Evolutionary conservation across 305 asterid genomes (phyloP).

Genomic region (Fraxinus sp.): DNA sequence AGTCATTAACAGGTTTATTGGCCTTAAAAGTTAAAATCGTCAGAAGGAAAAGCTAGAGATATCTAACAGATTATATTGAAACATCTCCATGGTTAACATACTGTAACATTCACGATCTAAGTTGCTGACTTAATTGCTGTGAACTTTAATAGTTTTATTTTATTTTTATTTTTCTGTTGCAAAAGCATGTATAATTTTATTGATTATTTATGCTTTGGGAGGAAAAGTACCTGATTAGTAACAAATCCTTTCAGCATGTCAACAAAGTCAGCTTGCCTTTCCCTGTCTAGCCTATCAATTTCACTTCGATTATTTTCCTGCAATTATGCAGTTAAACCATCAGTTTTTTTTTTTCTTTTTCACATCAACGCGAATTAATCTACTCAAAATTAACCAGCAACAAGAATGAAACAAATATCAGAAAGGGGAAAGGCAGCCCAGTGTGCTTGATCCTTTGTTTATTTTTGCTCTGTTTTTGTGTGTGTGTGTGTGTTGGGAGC

Average conservation of each 20-base stretch:
- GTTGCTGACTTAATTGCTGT: neutral
- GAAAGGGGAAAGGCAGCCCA: neutral
- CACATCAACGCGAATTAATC: conserved; percentile 15
- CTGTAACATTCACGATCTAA: neutral
- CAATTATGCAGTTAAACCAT: conserved; percentile 24
- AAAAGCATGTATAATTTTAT: neutral
- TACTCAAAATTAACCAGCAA: neutral
- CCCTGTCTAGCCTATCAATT: conserved; percentile 74
- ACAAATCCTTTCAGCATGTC: conserved; percentile 90
- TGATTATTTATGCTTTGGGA: neutral
- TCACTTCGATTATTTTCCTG: conserved; percentile 90
- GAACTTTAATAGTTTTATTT: conserved; percentile 1
- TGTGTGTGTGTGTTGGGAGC: neutral
- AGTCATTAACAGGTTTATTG: neutral
- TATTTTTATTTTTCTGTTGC: too few species aligned
- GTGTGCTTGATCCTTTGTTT: neutral
- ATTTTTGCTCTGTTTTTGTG: neutral
- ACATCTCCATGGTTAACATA: neutral
- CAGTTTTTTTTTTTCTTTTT: neutral
- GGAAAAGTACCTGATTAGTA: conserved; percentile 60
- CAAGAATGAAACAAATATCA: neutral
- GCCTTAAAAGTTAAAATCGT: neutral
- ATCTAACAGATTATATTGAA: neutral
- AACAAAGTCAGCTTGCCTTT: conserved; percentile 67
- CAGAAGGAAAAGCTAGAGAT: neutral